phyloP scores from a whole-genome alignment of 129 eudicot species.

The carrot (Daucus carota) region DH1_v3.0 NC_030383.2:1670001-1670500 shows the following conservation, averaged over 20 bases:
- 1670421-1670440: no score
- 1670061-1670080: slow-evolving; percentile 3
- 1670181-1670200: not conserved
- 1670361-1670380: no score
- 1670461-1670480: no score
- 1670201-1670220: not conserved
- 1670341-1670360: no score
- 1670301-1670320: not conserved
- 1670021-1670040: not conserved
- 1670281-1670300: not conserved
- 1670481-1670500: no score
- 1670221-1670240: not conserved
- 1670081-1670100: not conserved
- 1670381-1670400: no score
- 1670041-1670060: not conserved
- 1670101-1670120: not conserved
- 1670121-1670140: not conserved
- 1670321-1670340: not conserved
- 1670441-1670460: no score
- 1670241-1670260: not conserved
- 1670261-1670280: not conserved
- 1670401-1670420: no score
- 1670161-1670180: slow-evolving; percentile 2
- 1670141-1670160: not conserved
- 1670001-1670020: not conserved